Base-by-base conservation (phyloP, 1,284 basidiomycete species). In the Sanghuangporus sanghuang region DNA sequence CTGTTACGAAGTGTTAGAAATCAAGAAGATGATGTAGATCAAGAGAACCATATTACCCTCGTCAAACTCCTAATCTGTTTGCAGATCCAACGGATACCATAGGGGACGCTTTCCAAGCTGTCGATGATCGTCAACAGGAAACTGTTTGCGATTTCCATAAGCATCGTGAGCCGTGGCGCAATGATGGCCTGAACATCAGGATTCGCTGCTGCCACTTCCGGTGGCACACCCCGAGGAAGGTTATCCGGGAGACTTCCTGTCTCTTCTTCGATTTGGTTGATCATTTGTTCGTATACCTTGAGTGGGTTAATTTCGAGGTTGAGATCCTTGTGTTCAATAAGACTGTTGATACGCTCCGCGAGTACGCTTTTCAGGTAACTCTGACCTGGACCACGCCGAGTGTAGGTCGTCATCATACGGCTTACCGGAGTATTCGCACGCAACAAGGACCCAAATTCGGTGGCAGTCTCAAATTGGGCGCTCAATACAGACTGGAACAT, bases 341-440 rank as follows among this genome's bases (percentile, higher is more conserved):
- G 81, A 71, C 92, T 95, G 78, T 98, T 98, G 78, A 99, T 98
- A 63, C 96, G 88, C 74, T 98, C 96, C 12, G 96, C 94, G 57
- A 99, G 82, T 39, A 98, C 95, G 68, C 91, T 89, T 80, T 98
- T 98, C 68, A 99, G 86, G 75, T 98, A 99, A 71, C 92, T 93
- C 76, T 99, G 96, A 68, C 96, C 96, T 0, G 97, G 96, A 57
- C 96, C 96, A 67, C 97, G 89, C 63, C 97, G 90, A 55, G 96
- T 98, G 78, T 99, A 99, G 21, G 96, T 98, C 48, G 97, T 98
- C 96, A 99, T 98, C 96, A 99, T 98, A 55, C 97, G 89, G 59
- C 96, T 98, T 18, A 98, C 96, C 57, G 97, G 96, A 53, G 97
- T 99, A 77, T 99, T 99, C 65, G 96, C 96, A 59, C 97, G 92